Percentiles rank a stretch among this genome's conserved stretches.
These are phyloP conservation scores for Cladophialophora exuberans DNA, from an alignment of 2,329 filamentous ascomycete species.

Conservation along the genomic window DNA sequence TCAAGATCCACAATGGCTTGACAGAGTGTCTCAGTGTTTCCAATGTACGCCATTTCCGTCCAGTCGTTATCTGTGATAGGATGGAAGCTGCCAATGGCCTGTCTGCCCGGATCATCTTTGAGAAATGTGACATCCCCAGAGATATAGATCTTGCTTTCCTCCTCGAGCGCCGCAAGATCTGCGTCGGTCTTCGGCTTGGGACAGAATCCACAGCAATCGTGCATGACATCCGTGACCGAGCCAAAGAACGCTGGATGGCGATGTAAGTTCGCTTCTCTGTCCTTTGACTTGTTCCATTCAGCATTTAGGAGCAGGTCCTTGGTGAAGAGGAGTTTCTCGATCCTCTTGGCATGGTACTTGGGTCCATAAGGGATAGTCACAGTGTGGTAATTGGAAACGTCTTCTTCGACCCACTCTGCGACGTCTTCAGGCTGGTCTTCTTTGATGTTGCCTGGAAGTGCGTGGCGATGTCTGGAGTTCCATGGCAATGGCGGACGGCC, in stretches of 20 bases:
- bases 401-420: constrained; percentile 77
- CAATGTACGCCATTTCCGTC: constrained; percentile 90
- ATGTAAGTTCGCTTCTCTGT: constrained; percentile 77
- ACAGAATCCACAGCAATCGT: constrained; percentile 81
- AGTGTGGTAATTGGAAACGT: constrained; percentile 77
- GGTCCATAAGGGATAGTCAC: constrained; percentile 54
- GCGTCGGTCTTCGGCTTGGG: constrained; percentile 70
- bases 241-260: constrained; percentile 87
- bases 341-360: constrained; percentile 52
- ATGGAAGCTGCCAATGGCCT: constrained; percentile 74
- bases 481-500: constrained; percentile 63
- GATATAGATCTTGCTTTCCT: constrained; percentile 76
- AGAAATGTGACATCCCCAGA: constrained; percentile 74
- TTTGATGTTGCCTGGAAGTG: constrained; percentile 73
- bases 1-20: constrained; percentile 80
- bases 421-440: constrained; percentile 77
- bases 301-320: constrained; percentile 74
- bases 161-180: constrained; percentile 70
- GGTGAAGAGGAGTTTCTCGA: constrained; percentile 80
- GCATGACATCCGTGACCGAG: constrained; percentile 70
- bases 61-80: constrained; percentile 81
- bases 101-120: constrained; percentile 79
- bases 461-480: constrained; percentile 41
- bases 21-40: constrained; percentile 75
- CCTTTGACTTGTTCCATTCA: constrained; percentile 79